Evolutionary conservation across 441 rosid genomes (phyloP).

Genomic region (Viola pubescens): DNA sequence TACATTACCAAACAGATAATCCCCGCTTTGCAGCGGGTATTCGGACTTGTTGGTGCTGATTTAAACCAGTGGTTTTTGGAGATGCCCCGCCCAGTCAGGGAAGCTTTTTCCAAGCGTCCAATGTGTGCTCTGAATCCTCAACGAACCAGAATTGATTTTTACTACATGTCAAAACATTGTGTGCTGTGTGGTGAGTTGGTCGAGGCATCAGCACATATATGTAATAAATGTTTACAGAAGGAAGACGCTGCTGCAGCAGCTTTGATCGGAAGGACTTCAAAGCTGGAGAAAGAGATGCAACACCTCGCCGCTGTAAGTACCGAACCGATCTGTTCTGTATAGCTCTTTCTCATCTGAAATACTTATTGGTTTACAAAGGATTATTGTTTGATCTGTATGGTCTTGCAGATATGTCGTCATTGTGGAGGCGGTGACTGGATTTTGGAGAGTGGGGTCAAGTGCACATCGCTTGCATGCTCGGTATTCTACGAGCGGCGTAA

Average conservation of each 20-base stretch:
- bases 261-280: constrained; percentile 67
- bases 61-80: constrained; percentile 74
- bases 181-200: constrained; percentile 82
- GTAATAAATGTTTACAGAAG: constrained; percentile 53
- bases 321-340: neutral
- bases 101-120: constrained; percentile 49
- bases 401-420: constrained; percentile 71
- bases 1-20: constrained; percentile 93
- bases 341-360: neutral
- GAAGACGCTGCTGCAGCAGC: constrained; percentile 53
- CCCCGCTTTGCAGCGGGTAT: constrained; percentile 81
- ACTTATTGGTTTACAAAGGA: neutral
- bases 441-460: constrained; percentile 75
- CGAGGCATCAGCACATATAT: constrained; percentile 54
- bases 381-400: neutral
- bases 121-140: constrained; percentile 40
- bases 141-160: constrained; percentile 67
- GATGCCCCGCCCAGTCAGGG: constrained; percentile 81
- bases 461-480: constrained; percentile 80
- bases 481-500: constrained; percentile 86
- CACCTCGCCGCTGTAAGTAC: constrained; percentile 74
- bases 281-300: constrained; percentile 82
- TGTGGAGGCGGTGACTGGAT: constrained; percentile 99
- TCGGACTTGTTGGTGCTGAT: constrained; percentile 84
- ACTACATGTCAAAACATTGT: constrained; percentile 86